Evolutionary conservation across 2,329 filamentous ascomycete species (phyloP), one percentile per base, ranked within the genome.

Genomic region (Parastagonospora nodorum): DNA sequence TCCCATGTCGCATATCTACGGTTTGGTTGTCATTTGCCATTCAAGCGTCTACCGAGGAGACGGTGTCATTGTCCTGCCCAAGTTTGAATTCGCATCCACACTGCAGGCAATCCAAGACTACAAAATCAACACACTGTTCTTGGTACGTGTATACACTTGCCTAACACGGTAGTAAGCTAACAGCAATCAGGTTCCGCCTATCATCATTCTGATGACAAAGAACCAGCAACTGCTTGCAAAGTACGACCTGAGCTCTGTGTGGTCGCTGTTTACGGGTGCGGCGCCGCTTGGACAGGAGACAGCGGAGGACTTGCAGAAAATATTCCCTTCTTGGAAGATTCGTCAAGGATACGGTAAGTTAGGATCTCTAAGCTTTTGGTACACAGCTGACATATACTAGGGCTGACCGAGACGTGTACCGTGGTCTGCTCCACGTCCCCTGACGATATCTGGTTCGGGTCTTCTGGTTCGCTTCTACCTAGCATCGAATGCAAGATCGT

Each of bases 1-100:
- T 0, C 89, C 89, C 0, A 84, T 91, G 66, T 92, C 88, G 58
- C 90, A 95, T 64, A 94, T 94, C 57, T 95, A 93, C 70, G 85
- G 84, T 4, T 76, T 94, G 31, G 84, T 91, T 5, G 84, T 91
- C 12, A 84, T 91, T 51, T 85, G 84, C 36, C 86, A 90, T 68
- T 74, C 78, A 1, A 81, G 81, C 24, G 77, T 84, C 2, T 93
- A 86, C 67, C 82, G 87, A 35, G 90, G 90, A 8, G 90, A 94
- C 59, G 84, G 86, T 49, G 79, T 88, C 8, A 80, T 94, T 44
- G 81, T 93, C 5, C 79, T 94, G 32, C 86, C 82, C 37, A 90
- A 88, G 61, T 95, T 93, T 64, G 89, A 93, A 42, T 80, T 93
- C 40, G 77, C 80, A n/a, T 74, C 77, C 1, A 87, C 85, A 50